phyloP scores from a whole-genome alignment of 2,329 filamentous ascomycete species.

The Rhinocladiella similis region DNA sequence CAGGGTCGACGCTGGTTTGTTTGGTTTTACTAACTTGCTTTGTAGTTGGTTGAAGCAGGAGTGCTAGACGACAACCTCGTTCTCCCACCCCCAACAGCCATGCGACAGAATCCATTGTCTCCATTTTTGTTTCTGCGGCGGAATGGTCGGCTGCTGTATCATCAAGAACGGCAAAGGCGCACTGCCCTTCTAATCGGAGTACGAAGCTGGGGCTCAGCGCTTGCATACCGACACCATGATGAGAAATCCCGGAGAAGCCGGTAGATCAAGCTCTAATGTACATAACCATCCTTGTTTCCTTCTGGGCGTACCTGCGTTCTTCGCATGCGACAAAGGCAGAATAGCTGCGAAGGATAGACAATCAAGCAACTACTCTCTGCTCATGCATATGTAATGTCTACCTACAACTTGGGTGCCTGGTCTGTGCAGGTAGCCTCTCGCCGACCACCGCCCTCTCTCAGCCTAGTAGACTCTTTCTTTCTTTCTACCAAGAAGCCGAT shows the following conservation, averaged over 20 bases:
- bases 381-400: slow-evolving; percentile 1
- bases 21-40: slow-evolving; percentile 20
- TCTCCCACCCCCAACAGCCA: background rate
- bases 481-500: background rate
- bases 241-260: slow-evolving; percentile 25
- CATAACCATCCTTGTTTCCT: slow-evolving; percentile 21
- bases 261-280: slow-evolving; percentile 26
- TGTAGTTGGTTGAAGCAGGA: slow-evolving; percentile 33
- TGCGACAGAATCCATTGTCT: background rate
- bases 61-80: slow-evolving; percentile 27
- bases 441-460: background rate
- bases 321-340: slow-evolving; percentile 15
- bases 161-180: slow-evolving; percentile 25
- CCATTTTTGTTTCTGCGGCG: slow-evolving; percentile 3
- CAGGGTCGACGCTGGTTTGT: background rate
- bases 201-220: slow-evolving; percentile 1
- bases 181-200: slow-evolving; percentile 20
- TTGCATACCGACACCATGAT: slow-evolving; percentile 22
- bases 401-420: no score
- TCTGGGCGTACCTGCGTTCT: slow-evolving; percentile 18
- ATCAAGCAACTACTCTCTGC: slow-evolving; percentile 26
- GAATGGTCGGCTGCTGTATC: slow-evolving; percentile 27
- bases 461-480: no score
- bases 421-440: background rate
- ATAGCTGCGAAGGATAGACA: slow-evolving; percentile 15